Evolutionary conservation across 139 green algal genomes (phyloP).

Genomic region (Ettlia oleoabundans): DNA sequence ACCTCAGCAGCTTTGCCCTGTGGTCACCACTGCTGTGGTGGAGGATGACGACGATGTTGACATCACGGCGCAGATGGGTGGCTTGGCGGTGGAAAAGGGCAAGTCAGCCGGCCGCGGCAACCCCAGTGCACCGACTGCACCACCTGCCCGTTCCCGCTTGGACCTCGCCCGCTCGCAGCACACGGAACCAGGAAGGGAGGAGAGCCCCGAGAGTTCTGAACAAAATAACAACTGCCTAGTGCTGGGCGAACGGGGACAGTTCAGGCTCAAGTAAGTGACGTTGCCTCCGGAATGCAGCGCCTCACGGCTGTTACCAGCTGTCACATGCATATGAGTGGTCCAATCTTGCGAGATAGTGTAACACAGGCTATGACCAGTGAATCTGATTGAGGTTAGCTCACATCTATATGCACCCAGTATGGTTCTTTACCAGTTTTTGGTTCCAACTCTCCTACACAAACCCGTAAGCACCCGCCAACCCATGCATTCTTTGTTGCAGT

Average conservation of each 20-base stretch:
- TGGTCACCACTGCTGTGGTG: too few species aligned
- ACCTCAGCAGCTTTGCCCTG: neutral
- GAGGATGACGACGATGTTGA: neutral
- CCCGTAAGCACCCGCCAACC: too few species aligned
- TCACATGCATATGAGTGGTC: neutral
- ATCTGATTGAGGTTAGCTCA: too few species aligned
- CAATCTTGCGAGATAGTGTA: too few species aligned
- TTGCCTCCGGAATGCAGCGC: neutral
- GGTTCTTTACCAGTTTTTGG: too few species aligned
- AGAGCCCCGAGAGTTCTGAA: neutral
- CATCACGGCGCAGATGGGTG: too few species aligned
- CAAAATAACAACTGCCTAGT: constrained; percentile 9
- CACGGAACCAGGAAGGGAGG: neutral
- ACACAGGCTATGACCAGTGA: too few species aligned
- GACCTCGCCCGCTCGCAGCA: neutral
- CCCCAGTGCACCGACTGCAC: too few species aligned
- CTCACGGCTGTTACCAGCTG: neutral
- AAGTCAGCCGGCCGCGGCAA: too few species aligned
- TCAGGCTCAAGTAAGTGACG: constrained; percentile 42
- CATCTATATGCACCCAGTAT: too few species aligned
- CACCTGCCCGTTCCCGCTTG: neutral
- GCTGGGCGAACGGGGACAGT: constrained; percentile 27
- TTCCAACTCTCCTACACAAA: too few species aligned
- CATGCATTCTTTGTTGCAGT: neutral
- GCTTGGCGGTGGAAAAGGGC: too few species aligned